Conservation (phyloP, 345 rosid species). For the Eucalyptus regnans region DNA sequence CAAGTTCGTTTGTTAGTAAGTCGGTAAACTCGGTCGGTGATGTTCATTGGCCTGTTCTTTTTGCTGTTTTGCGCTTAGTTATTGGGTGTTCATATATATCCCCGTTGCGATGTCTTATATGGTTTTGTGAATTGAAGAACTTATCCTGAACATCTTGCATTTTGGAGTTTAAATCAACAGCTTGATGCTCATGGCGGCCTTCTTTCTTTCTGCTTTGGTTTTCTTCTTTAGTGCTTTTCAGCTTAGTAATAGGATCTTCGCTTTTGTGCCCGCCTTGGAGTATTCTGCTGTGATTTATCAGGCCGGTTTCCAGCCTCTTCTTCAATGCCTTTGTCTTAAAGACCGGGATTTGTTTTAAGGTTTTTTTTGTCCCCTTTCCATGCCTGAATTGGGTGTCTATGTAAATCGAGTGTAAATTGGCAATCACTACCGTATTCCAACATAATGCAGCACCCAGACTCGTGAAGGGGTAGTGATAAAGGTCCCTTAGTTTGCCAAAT, state of each 20-base stretch:
- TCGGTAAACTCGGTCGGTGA: not conserved
- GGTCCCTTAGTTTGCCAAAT: not conserved
- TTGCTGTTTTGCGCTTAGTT: not conserved
- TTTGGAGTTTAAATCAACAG: not conserved
- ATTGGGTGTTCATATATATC: not conserved
- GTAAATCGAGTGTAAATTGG: not conserved
- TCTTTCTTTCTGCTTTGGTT: not conserved
- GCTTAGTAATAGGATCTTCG: not conserved
- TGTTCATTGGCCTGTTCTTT: not conserved
- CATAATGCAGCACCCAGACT: not conserved
- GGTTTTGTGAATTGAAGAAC: not conserved
- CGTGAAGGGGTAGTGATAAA: not conserved
- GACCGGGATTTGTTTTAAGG: not conserved
- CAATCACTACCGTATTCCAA: not conserved
- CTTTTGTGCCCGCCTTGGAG: not conserved
- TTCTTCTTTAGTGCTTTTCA: not conserved
- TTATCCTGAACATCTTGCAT: not conserved
- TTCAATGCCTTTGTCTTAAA: not conserved
- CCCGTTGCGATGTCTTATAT: not conserved
- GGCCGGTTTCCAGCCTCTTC: not conserved
- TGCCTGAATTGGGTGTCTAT: not conserved
- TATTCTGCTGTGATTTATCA: not conserved
- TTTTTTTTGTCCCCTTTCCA: not conserved
- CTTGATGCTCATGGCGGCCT: not conserved
- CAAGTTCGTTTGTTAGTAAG: not conserved